These are phyloP conservation scores for Baudoinia panamericana DNA, from an alignment of 495 filamentous ascomycete genomes.

Conservation along the genomic window DNA sequence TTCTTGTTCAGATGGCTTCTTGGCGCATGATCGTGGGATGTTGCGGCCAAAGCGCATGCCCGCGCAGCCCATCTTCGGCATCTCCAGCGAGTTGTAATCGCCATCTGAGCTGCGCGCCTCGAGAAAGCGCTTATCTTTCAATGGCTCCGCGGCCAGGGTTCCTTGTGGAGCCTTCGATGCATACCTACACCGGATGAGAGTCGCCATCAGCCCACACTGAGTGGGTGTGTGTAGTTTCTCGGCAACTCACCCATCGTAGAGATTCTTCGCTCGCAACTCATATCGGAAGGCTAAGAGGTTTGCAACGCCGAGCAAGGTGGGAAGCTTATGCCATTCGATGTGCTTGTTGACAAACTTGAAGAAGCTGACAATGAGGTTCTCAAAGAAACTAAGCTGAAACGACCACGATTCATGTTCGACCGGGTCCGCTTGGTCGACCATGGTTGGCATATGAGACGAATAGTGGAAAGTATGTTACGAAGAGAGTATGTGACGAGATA, in stretches of 20 bases:
- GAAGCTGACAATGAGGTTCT: conserved; percentile 17
- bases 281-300: conserved; percentile 31
- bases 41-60: conserved; percentile 35
- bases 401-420: conserved; percentile 1
- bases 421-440: conserved; percentile 2
- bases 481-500: too few species aligned
- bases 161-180: conserved; percentile 25
- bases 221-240: too few species aligned
- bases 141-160: conserved; percentile 15
- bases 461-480: background rate
- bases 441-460: background rate
- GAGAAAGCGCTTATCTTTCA: conserved; percentile 22
- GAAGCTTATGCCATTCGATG: conserved; percentile 32
- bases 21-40: conserved; percentile 25
- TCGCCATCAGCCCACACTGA: too few species aligned
- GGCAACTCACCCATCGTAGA: conserved; percentile 34
- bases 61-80: conserved; percentile 33
- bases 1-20: conserved; percentile 29
- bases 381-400: conserved; percentile 3
- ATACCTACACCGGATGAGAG: too few species aligned
- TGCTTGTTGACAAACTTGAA: conserved; percentile 30
- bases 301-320: conserved; percentile 27
- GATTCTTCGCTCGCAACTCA: conserved; percentile 32
- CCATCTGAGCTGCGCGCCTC: conserved; percentile 32
- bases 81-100: conserved; percentile 30